Conservation (phyloP, 768 basidiomycete species). For the Hebeloma cylindrosporum region DNA sequence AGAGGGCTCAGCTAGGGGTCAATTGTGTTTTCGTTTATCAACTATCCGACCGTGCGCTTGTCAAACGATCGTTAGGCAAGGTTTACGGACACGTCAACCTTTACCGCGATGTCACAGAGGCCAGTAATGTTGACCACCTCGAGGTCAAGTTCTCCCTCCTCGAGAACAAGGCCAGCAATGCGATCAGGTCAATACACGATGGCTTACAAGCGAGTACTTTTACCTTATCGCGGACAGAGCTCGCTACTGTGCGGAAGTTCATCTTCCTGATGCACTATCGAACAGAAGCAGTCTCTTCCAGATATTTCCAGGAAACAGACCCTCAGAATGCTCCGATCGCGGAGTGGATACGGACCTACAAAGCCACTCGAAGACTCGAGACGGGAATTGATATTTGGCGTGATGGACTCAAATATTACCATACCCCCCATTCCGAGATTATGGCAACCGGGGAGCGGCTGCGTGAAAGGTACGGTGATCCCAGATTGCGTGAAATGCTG, state of each 20-base stretch:
- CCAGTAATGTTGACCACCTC: conserved; percentile 24
- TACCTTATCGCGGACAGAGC: conserved; percentile 25
- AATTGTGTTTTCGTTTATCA: conserved; percentile 25
- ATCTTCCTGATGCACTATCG: conserved; percentile 38
- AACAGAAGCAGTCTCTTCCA: conserved; percentile 15
- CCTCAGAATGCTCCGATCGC: conserved; percentile 21
- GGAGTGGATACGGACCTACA: conserved; percentile 26
- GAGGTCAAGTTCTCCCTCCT: conserved; percentile 29
- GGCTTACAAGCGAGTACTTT: conserved; percentile 6
- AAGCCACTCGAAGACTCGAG: conserved; percentile 18
- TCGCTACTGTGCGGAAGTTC: conserved; percentile 35
- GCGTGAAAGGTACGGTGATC: conserved; percentile 21
- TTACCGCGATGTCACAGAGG: conserved; percentile 25
- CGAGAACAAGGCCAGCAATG: conserved; percentile 25
- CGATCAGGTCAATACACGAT: conserved; percentile 23
- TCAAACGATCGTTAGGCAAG: conserved; percentile 11
- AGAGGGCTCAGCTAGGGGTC: too few species aligned
- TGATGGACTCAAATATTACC: conserved; percentile 30
- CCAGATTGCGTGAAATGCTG: conserved; percentile 21
- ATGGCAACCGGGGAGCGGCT: conserved; percentile 23
- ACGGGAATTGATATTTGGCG: conserved; percentile 30
- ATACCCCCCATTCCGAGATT: conserved; percentile 29
- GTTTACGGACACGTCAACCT: conserved; percentile 26
- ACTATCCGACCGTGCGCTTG: conserved; percentile 17
- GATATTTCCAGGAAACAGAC: conserved; percentile 29